Conservation (phyloP, 1,139 yeast species). For the Diutina catenulata region DNA sequence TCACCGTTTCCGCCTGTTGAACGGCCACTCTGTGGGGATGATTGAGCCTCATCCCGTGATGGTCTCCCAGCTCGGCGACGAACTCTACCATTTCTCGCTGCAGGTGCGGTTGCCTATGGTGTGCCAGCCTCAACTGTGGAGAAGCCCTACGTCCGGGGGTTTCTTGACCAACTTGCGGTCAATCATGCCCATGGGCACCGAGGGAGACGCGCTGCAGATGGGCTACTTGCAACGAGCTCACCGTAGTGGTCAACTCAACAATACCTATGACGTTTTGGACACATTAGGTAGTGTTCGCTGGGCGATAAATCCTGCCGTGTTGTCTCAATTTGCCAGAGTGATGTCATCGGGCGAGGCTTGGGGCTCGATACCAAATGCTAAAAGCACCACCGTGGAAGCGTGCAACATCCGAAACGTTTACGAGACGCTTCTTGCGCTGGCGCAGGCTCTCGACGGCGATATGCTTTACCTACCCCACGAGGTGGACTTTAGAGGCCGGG, state of each 20-base stretch:
- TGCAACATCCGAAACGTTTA: constrained; percentile 15
- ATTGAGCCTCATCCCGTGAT: background rate
- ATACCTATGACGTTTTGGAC: constrained; percentile 21
- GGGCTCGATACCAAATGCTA: background rate
- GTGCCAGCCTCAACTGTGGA: background rate
- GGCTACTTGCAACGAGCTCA: constrained; percentile 20
- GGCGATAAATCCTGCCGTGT: constrained; percentile 22
- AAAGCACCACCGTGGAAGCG: background rate
- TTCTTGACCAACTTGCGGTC: background rate
- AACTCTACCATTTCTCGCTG: background rate
- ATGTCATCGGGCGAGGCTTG: constrained; percentile 17
- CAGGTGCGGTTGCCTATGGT: background rate
- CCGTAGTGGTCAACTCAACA: constrained; percentile 21
- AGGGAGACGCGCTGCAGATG: constrained; percentile 11
- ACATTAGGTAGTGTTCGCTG: constrained; percentile 22
- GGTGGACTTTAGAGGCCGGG: constrained; percentile 32
- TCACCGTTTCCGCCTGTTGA: background rate
- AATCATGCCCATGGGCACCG: constrained; percentile 2
- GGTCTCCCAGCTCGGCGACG: background rate
- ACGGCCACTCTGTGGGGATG: background rate
- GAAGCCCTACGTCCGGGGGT: background rate
- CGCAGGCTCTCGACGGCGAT: constrained; percentile 25
- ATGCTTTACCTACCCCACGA: constrained; percentile 28
- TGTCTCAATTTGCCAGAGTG: constrained; percentile 14
- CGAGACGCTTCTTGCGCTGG: constrained; percentile 14